These are phyloP conservation scores for Dichotomocladium elegans DNA, from an alignment of 371 early-diverging fungal species.

Conservation along the genomic window DNA sequence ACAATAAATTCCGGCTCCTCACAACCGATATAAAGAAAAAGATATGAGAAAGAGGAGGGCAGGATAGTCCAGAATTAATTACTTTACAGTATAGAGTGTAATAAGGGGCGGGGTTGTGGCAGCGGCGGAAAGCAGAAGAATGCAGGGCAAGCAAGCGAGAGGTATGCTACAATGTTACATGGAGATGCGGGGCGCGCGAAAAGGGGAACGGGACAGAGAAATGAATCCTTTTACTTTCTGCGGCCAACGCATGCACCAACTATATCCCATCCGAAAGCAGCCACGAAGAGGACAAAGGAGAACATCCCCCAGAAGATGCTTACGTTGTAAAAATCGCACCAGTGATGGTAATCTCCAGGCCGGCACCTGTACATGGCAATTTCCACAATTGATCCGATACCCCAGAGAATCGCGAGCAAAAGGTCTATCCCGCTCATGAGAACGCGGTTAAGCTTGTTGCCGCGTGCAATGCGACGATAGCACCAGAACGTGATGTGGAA, in stretches of 20 bases:
- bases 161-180: constrained; percentile 1
- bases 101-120: no score
- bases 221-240: neutral
- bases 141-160: no score
- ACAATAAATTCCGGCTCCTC: no score
- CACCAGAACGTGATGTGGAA: constrained; percentile 42
- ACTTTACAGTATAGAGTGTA: no score
- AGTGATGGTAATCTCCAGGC: constrained; percentile 37
- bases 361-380: constrained; percentile 46
- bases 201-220: no score
- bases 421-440: constrained; percentile 46
- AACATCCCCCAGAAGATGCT: constrained; percentile 53
- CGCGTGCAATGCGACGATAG: constrained; percentile 40
- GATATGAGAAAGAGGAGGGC: no score
- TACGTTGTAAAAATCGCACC: constrained; percentile 59
- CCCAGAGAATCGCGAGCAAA: constrained; percentile 48
- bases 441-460: constrained; percentile 45
- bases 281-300: constrained; percentile 44
- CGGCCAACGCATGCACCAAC: constrained; percentile 38
- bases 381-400: constrained; percentile 55
- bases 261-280: constrained; percentile 44
- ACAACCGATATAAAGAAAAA: no score
- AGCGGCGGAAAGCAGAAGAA: no score
- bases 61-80: no score
- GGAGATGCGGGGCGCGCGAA: neutral